These are phyloP conservation scores for Parietichytrium sp. DNA, from an alignment of 108 stramenopile genomes.

Conservation along the genomic window DNA sequence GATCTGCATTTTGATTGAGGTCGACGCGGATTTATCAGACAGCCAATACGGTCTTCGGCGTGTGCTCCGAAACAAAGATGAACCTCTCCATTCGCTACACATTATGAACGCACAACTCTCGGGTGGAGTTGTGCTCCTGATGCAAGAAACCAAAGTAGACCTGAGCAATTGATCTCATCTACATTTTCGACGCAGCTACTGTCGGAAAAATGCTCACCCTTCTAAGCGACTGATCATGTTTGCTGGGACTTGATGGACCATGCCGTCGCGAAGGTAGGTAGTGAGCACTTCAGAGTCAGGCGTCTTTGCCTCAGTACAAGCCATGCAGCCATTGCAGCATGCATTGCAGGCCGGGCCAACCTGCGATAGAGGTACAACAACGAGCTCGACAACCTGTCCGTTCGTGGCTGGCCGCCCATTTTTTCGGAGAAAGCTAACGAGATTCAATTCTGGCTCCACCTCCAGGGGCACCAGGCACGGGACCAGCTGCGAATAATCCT, in stretches of 20 bases:
- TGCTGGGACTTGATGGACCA: neutral
- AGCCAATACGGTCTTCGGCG: no score
- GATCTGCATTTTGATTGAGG: no score
- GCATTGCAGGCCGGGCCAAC: slow-evolving; percentile 30
- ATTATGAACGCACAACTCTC: no score
- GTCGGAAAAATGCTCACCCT: no score
- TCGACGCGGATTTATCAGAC: no score
- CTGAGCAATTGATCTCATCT: no score
- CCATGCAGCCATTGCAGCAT: neutral
- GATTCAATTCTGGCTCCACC: neutral
- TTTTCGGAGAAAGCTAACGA: neutral
- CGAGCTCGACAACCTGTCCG: neutral
- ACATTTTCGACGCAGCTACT: no score
- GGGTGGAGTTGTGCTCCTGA: no score
- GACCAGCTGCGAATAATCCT: neutral
- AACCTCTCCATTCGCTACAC: no score
- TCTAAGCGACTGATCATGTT: no score
- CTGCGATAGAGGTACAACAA: slow-evolving; percentile 5
- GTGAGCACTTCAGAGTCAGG: neutral
- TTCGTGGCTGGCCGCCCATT: neutral
- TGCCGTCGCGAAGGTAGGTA: neutral
- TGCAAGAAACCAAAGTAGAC: no score
- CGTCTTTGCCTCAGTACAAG: neutral
- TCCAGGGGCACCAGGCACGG: neutral
- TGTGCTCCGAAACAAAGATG: no score